A percentile compares a stretch with the other conserved stretches of the same genome.
Conservation (phyloP, 257 asterid genomes). For the Solanum clarkiae region DNA sequence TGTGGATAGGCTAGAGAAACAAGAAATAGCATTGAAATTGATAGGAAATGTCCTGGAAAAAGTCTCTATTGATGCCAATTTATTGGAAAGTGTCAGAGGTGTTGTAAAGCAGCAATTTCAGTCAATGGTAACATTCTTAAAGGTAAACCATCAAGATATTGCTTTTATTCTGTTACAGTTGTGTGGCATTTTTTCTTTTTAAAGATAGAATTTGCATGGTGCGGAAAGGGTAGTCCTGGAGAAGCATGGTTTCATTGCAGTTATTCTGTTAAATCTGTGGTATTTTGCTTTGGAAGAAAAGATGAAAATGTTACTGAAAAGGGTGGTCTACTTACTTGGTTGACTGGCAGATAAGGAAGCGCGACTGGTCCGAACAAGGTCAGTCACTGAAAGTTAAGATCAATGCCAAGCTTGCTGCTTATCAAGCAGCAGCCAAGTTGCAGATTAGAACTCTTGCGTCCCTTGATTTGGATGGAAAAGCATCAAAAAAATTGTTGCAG, state of each 20-base stretch:
- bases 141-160: constrained; percentile 28
- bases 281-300: not conserved
- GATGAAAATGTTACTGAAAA: not conserved
- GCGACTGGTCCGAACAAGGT: constrained; percentile 94
- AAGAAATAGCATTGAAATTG: constrained; percentile 59
- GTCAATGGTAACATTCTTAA: constrained; percentile 65
- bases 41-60: constrained; percentile 50
- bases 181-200: not conserved
- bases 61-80: constrained; percentile 45
- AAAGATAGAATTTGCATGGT: not conserved
- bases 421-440: constrained; percentile 72
- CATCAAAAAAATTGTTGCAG: constrained; percentile 86
- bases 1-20: constrained; percentile 65
- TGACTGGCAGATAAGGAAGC: constrained; percentile 65
- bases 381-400: constrained; percentile 73
- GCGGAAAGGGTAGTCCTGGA: not conserved
- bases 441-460: constrained; percentile 68
- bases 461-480: constrained; percentile 71
- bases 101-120: constrained; percentile 62
- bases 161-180: not conserved
- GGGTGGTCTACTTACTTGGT: constrained; percentile 11
- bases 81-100: constrained; percentile 71
- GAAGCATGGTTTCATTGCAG: not conserved
- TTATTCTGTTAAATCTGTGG: not conserved
- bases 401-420: constrained; percentile 67